phyloP scores from a whole-genome alignment of 305 asterid species.

The Rubia tinctorum region DNA sequence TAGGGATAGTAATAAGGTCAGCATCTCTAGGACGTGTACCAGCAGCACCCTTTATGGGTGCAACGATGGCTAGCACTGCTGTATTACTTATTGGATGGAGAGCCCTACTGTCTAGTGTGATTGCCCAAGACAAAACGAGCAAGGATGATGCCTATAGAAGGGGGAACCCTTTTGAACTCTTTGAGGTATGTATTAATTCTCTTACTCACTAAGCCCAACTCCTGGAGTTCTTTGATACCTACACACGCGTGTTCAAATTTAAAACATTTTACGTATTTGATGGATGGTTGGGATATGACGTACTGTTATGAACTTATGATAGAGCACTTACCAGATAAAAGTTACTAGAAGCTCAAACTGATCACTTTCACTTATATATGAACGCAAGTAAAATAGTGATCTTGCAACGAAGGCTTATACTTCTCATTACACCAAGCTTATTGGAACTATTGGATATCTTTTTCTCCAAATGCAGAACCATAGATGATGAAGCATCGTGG shows the following conservation, averaged over 20 bases:
- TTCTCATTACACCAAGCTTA: neutral
- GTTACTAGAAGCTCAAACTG: neutral
- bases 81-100: constrained; percentile 83
- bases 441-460: no score
- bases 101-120: constrained; percentile 49
- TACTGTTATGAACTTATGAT: neutral
- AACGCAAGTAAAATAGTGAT: neutral
- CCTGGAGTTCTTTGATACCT: neutral
- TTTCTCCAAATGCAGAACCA: neutral
- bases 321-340: neutral
- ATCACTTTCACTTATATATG: neutral
- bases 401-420: neutral
- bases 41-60: constrained; percentile 58
- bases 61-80: constrained; percentile 90
- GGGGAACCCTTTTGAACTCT: constrained; percentile 79
- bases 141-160: constrained; percentile 61
- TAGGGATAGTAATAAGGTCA: constrained; percentile 68
- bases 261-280: neutral
- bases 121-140: constrained; percentile 43
- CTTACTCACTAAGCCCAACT: neutral
- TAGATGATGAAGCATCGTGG: neutral
- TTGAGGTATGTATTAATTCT: constrained; percentile 51
- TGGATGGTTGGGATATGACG: neutral
- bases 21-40: constrained; percentile 62
- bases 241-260: neutral